Base-by-base conservation (phyloP, 768 basidiomycete species). In the Erythrobasidium yunnanense region DNA sequence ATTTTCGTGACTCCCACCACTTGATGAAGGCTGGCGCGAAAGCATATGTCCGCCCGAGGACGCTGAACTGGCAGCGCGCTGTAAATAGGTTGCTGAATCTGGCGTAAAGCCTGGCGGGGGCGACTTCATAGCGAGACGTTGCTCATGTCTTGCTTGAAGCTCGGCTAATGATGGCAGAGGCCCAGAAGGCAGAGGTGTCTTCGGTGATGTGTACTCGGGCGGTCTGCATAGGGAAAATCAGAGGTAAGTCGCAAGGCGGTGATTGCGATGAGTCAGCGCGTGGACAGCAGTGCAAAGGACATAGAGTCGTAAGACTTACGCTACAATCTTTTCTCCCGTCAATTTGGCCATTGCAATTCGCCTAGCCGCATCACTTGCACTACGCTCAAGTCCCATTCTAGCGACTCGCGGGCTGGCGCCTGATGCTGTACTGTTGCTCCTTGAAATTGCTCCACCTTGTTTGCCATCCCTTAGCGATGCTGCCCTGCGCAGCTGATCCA, bases 281-380 rank as follows among this genome's bases (percentile, higher is more conserved):
- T n/a, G 29, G n/a, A 27, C 25, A 27, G 7, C 53, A 22, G n/a
- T 7, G 53, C 13, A 55, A 7, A 38, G 55, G 23, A 8, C 8
- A 38, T 20, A 57, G 23, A 5, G 23, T 4, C 18, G 18, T 38
- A 45, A 20, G 22, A 63, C 60, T 45, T 35, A 63, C 60, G 47
- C 60, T 27, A 29, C 42, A 4, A 63, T 47, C 46, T 63, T 63
- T 11, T 66, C 66, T 18, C 72, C 72, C 18, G 70, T 71, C 20
- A 72, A 66, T 25, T 71, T 71, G 0, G 72, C 69, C 60, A 72
- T 66, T 17, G 72, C 72, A n/a, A 68, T 56, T 27, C 66, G 50
- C 18, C 72, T 66, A 0, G 72, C 72, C 29, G 60, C 60, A 51
- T 63, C 60, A 11, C 45, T 49, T 18, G 60, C 60, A 35, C 60